These are phyloP conservation scores for Crithidia acanthocephali DNA, from an alignment of 208 protist genomes.

Conservation along the genomic window DNA sequence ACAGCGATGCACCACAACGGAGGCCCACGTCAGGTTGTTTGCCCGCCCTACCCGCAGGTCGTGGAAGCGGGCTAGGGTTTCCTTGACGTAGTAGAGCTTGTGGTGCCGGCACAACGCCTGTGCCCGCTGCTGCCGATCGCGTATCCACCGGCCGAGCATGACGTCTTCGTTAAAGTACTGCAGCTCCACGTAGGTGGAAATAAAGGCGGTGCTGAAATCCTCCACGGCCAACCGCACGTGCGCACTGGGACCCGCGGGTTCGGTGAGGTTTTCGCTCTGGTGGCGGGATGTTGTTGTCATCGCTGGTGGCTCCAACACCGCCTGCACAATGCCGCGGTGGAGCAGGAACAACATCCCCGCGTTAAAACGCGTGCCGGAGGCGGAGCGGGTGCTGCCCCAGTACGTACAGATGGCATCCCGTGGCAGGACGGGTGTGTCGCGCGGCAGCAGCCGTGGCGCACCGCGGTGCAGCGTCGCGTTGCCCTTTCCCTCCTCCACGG, in stretches of 20 bases:
- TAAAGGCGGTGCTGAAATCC: neutral
- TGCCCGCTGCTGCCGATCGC: neutral
- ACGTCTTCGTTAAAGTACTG: neutral
- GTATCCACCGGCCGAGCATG: neutral
- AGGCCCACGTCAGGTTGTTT: slow-evolving; percentile 8
- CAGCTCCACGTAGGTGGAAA: neutral
- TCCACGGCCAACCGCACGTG: neutral
- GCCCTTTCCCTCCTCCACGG: neutral
- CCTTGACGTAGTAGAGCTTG: slow-evolving; percentile 13
- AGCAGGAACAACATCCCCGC: slow-evolving; percentile 21
- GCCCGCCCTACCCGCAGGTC: slow-evolving; percentile 7
- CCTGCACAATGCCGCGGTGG: slow-evolving; percentile 6
- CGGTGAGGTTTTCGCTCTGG: neutral
- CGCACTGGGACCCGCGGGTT: too few relatives aligned
- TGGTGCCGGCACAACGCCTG: neutral
- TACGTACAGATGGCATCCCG: slow-evolving; percentile 5
- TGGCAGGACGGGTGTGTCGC: neutral
- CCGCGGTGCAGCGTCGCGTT: neutral
- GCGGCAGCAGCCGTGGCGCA: neutral
- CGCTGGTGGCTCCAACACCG: slow-evolving; percentile 6
- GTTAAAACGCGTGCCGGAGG: neutral
- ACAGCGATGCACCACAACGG: slow-evolving; percentile 14
- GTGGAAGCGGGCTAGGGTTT: slow-evolving; percentile 14
- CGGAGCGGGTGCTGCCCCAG: slow-evolving; percentile 22
- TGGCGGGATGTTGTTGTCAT: neutral